Evolutionary conservation across 192 early-diverging fungal species (phyloP).

Genomic region (Chytriomyces hyalinus): DNA sequence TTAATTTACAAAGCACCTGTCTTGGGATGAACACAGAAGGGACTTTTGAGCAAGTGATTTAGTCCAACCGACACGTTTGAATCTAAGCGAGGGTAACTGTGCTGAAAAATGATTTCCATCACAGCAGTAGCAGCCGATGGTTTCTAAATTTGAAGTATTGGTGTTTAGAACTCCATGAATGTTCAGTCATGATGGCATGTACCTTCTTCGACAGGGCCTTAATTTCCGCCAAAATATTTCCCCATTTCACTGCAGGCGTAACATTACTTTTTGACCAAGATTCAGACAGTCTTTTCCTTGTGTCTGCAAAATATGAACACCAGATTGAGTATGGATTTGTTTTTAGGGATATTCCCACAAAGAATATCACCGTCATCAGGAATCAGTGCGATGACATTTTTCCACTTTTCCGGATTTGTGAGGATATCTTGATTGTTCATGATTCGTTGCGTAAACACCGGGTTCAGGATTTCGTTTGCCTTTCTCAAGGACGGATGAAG

Average conservation of each 20-base stretch:
- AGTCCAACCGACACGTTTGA: constrained; percentile 87
- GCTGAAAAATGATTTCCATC: constrained; percentile 86
- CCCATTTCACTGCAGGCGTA: constrained; percentile 35
- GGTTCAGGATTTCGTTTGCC: constrained; percentile 60
- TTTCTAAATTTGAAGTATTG: not conserved
- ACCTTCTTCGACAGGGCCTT: constrained; percentile 18
- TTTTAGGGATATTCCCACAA: not conserved
- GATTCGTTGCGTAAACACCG: constrained; percentile 75
- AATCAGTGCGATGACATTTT: constrained; percentile 75
- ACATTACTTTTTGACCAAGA: constrained; percentile 29
- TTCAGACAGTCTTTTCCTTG: constrained; percentile 31
- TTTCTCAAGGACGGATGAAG: constrained; percentile 73
- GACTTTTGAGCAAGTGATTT: constrained; percentile 95
- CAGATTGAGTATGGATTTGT: not conserved
- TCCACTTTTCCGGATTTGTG: constrained; percentile 65
- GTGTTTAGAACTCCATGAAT: not conserved
- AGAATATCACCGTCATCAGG: constrained; percentile 71
- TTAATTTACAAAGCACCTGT: constrained; percentile 63
- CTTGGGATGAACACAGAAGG: constrained; percentile 96
- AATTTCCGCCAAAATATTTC: constrained; percentile 19
- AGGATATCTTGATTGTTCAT: constrained; percentile 79
- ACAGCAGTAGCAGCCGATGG: not conserved
- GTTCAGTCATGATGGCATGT: not conserved
- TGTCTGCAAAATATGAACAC: not conserved
- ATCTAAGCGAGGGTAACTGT: constrained; percentile 91